A percentile compares a stretch with the other conserved stretches of the same genome.
Conservation (phyloP, 2,329 filamentous ascomycete species). For the Pseudogymnoascus sp. region DNA sequence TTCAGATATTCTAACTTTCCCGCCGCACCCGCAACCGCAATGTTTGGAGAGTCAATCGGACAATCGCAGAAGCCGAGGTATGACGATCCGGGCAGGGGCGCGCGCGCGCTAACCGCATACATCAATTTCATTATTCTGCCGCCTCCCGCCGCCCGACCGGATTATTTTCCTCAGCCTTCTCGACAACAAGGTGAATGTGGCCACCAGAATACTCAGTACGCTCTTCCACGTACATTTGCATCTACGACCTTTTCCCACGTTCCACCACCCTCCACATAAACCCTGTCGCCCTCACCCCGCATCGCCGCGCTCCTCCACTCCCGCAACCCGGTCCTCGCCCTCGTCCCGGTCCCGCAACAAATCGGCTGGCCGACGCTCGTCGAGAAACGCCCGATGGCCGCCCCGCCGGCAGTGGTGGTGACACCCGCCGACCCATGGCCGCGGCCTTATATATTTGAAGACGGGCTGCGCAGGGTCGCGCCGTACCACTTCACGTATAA, state of each 20-base stretch:
- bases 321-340: slow-evolving; percentile 38
- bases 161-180: slow-evolving; percentile 8
- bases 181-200: not conserved
- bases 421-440: slow-evolving; percentile 50
- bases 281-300: slow-evolving; percentile 44
- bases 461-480: slow-evolving; percentile 70
- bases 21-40: not conserved
- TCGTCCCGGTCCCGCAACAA: slow-evolving; percentile 25
- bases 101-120: not conserved
- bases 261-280: not conserved
- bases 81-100: not conserved
- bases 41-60: not conserved
- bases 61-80: not conserved
- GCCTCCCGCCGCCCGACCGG: not conserved
- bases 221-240: not conserved
- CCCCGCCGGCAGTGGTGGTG: slow-evolving; percentile 40
- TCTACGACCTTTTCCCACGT: not conserved
- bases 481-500: slow-evolving; percentile 95
- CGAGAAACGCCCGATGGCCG: slow-evolving; percentile 31
- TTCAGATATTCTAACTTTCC: slow-evolving; percentile 3
- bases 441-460: slow-evolving; percentile 73
- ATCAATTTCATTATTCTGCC: not conserved
- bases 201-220: not conserved
- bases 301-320: slow-evolving; percentile 43
- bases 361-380: slow-evolving; percentile 26